Percentiles rank a stretch among this genome's conserved stretches.
These are phyloP conservation scores for Saturnispora silvae DNA, from an alignment of 805 yeast species.

Conservation along the genomic window DNA sequence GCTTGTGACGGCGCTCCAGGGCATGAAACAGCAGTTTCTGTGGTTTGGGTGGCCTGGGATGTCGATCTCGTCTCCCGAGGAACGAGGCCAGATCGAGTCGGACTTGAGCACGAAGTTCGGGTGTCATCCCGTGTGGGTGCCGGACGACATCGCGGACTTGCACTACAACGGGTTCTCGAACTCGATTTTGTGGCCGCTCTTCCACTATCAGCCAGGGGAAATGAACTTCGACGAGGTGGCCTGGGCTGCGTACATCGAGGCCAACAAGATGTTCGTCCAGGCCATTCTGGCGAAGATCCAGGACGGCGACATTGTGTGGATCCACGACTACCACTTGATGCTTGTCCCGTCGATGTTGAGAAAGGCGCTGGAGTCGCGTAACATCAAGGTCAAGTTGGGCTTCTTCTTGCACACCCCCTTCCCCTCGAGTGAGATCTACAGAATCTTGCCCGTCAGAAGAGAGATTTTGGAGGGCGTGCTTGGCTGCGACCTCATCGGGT, in stretches of 20 bases:
- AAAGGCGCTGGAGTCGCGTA: constrained; percentile 39
- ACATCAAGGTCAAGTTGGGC: constrained; percentile 62
- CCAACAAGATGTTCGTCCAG: constrained; percentile 72
- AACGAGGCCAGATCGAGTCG: constrained; percentile 53
- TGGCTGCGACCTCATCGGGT: constrained; percentile 90
- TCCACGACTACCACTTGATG: constrained; percentile 97
- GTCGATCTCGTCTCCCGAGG: constrained; percentile 64
- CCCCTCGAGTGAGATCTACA: constrained; percentile 92
- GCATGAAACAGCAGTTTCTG: constrained; percentile 78
- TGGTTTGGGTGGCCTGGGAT: constrained; percentile 99
- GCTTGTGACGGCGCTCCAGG: constrained; percentile 89
- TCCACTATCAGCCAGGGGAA: constrained; percentile 98
- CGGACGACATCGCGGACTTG: constrained; percentile 85
- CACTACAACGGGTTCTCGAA: constrained; percentile 96
- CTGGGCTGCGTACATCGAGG: constrained; percentile 96
- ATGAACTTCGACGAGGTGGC: constrained; percentile 96
- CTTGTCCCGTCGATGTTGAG: constrained; percentile 82
- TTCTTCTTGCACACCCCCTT: constrained; percentile 96
- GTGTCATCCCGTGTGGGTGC: constrained; percentile 81
- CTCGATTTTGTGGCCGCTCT: constrained; percentile 93
- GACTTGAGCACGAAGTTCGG: constrained; percentile 72
- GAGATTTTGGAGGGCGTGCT: constrained; percentile 87
- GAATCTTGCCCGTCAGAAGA: constrained; percentile 89
- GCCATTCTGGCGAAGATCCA: constrained; percentile 58
- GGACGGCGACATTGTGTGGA: constrained; percentile 90